These are phyloP conservation scores for Akanthomyces lecanii DNA, from an alignment of 2,329 filamentous ascomycete species.

Conservation along the genomic window DNA sequence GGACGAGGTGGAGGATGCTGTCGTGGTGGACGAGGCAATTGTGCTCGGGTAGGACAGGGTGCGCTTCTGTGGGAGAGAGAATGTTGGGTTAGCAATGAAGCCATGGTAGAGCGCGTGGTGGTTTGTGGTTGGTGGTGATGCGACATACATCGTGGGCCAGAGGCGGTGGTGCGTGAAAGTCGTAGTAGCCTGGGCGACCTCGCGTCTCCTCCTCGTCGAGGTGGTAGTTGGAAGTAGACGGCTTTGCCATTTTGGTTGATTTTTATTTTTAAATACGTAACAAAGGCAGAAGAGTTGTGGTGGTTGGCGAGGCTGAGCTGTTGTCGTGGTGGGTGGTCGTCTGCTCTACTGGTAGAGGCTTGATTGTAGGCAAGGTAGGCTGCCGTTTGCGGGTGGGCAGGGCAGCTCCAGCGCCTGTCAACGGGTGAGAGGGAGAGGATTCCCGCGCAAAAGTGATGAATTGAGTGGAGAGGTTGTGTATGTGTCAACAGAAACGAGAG, in stretches of 20 bases:
- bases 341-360: too few relatives aligned
- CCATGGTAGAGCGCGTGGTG: background rate
- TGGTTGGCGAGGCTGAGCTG: too few relatives aligned
- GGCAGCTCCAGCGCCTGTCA: background rate
- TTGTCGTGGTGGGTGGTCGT: too few relatives aligned
- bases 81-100: background rate
- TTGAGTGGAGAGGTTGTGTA: background rate
- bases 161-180: constrained; percentile 13
- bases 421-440: background rate
- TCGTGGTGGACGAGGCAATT: constrained; percentile 29
- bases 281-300: too few relatives aligned
- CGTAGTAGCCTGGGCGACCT: constrained; percentile 17
- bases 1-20: constrained; percentile 22
- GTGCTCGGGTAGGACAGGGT: constrained; percentile 22
- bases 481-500: background rate
- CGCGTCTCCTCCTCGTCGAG: constrained; percentile 15
- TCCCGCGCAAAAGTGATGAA: background rate
- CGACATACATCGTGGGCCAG: constrained; percentile 11
- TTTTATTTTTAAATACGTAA: background rate
- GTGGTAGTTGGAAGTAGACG: background rate
- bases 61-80: constrained; percentile 6
- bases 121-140: background rate
- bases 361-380: background rate
- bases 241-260: constrained; percentile 5
- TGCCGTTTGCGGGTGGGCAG: background rate